Percentiles rank a stretch among this genome's conserved stretches.
Evolutionary conservation across 352 stramenopile genomes (phyloP).

Genomic region (Globisporangium ultimum): DNA sequence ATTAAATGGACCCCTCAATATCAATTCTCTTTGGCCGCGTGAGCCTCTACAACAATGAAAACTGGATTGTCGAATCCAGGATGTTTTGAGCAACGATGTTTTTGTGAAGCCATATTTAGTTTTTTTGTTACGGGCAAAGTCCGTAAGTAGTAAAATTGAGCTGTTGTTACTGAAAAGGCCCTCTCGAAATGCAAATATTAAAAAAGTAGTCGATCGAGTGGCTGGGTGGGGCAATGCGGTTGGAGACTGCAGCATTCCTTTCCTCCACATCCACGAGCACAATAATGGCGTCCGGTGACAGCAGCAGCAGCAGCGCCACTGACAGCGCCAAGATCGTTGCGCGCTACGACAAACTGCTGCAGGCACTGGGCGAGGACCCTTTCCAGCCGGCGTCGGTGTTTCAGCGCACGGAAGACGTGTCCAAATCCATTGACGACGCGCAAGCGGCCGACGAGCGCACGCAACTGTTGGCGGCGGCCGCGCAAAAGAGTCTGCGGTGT

Average conservation of each 20-base stretch:
- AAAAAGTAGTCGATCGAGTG: constrained; percentile 7
- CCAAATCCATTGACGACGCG: constrained; percentile 19
- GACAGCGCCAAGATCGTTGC: constrained; percentile 17
- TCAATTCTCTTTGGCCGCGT: too few relatives aligned
- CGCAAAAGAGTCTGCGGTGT: constrained; percentile 62
- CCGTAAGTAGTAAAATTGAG: neutral
- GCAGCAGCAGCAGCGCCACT: neutral
- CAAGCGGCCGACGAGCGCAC: constrained; percentile 26
- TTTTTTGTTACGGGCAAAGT: neutral
- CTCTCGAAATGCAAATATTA: constrained; percentile 1
- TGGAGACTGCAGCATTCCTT: constrained; percentile 3
- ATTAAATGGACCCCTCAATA: too few relatives aligned
- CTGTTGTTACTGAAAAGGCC: too few relatives aligned
- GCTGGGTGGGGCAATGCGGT: constrained; percentile 8
- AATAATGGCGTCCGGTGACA: constrained; percentile 5
- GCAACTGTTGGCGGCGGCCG: constrained; percentile 34
- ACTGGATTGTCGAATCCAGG: too few relatives aligned
- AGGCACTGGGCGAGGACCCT: constrained; percentile 51
- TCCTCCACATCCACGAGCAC: neutral
- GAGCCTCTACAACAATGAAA: too few relatives aligned
- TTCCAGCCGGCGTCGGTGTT: constrained; percentile 31
- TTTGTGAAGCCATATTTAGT: neutral
- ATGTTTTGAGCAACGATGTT: too few relatives aligned
- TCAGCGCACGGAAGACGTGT: constrained; percentile 35
- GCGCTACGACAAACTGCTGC: constrained; percentile 63